These are phyloP conservation scores for Cryphonectria carpinicola DNA, from an alignment of 2,329 filamentous ascomycete genomes.

Conservation along the genomic window DNA sequence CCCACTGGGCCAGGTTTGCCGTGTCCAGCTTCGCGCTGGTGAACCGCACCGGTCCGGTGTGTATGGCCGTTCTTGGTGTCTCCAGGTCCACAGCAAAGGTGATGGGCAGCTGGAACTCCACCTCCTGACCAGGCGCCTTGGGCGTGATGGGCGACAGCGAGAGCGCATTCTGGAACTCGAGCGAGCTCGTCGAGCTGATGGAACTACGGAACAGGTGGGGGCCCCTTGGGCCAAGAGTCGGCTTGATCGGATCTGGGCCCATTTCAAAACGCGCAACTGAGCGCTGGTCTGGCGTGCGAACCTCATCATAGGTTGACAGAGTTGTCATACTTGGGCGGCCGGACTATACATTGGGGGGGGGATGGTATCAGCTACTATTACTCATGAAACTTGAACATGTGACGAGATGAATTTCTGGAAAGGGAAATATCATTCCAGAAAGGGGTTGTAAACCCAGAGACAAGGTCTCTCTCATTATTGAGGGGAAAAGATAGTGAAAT, in stretches of 20 bases:
- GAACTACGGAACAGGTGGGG: conserved; percentile 85
- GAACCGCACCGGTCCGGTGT: conserved; percentile 59
- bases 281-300: conserved; percentile 64
- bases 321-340: conserved; percentile 81
- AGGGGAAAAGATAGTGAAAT: neutral
- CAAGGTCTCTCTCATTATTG: neutral
- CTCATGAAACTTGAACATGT: neutral
- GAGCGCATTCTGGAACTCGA: conserved; percentile 58
- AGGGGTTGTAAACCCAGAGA: neutral
- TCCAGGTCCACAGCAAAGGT: conserved; percentile 44
- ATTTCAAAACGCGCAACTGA: conserved; percentile 29
- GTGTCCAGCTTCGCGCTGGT: conserved; percentile 62
- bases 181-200: conserved; percentile 56
- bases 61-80: conserved; percentile 42
- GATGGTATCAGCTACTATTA: conserved; percentile 29
- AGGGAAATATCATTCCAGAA: neutral
- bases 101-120: conserved; percentile 41
- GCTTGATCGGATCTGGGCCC: conserved; percentile 56
- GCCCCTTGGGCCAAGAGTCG: conserved; percentile 78
- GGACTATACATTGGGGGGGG: conserved; percentile 53
- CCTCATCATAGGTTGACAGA: conserved; percentile 83
- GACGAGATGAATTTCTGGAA: neutral
- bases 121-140: conserved; percentile 50
- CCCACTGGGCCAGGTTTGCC: conserved; percentile 66
- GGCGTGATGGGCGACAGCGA: conserved; percentile 77